Evolutionary conservation across 768 basidiomycete genomes (phyloP).

Genomic region (Leccinum fibrillosum): DNA sequence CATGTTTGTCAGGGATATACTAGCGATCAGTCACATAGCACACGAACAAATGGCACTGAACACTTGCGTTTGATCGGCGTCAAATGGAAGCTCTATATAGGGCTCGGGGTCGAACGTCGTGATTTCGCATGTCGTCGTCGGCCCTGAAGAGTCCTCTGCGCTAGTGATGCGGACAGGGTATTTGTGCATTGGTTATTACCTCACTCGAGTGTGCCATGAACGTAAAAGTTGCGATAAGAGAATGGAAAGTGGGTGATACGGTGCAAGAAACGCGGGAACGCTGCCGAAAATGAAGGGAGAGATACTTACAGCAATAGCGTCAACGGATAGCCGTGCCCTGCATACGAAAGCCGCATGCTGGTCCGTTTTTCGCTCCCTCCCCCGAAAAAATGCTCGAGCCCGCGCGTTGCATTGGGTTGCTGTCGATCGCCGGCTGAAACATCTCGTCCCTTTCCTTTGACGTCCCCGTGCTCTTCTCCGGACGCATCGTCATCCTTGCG

Average conservation of each 20-base stretch:
- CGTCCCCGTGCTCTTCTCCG: constrained; percentile 35
- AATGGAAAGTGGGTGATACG: neutral
- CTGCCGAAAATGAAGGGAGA: neutral
- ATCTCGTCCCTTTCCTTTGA: constrained; percentile 29
- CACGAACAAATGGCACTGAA: neutral
- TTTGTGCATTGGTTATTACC: constrained; percentile 2
- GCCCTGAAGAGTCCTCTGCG: constrained; percentile 75
- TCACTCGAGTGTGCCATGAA: constrained; percentile 1
- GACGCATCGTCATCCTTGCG: constrained; percentile 45
- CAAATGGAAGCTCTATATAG: constrained; percentile 75
- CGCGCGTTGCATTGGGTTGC: constrained; percentile 5
- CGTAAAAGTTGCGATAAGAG: neutral
- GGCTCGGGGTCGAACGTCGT: constrained; percentile 83
- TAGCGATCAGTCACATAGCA: constrained; percentile 7
- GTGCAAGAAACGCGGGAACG: neutral
- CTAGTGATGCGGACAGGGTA: constrained; percentile 33
- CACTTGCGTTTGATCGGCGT: constrained; percentile 56
- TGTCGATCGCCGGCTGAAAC: constrained; percentile 17
- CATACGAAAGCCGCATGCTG: constrained; percentile 82
- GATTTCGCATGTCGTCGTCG: constrained; percentile 85
- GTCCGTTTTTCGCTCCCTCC: constrained; percentile 60
- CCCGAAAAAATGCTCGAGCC: constrained; percentile 60
- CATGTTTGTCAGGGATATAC: neutral
- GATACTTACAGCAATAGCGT: constrained; percentile 69
- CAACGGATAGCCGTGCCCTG: constrained; percentile 74